Base-by-base conservation (phyloP, 352 stramenopile genomes). In the Globisporangium canariense region DNA sequence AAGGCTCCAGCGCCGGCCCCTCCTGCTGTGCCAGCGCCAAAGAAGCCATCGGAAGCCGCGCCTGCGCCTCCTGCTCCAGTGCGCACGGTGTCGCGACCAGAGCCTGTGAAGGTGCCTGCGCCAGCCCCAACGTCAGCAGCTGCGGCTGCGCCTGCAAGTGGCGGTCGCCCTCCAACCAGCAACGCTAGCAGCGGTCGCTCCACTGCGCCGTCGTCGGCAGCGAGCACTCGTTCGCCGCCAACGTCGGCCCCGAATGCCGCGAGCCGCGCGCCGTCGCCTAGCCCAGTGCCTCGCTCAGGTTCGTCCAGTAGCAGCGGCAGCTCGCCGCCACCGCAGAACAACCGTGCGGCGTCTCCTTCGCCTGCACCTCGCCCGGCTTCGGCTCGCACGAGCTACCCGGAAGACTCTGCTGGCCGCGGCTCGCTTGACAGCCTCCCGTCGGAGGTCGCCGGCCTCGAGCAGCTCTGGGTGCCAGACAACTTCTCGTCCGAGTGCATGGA, bases 401-500 rank as follows among this genome's bases (percentile, higher is more conserved):
- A 60, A 3, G 73, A 76, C 11, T 58, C 66, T 46, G 62, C 36
- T 22, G 65, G 74, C 28, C 84, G 83, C 40, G 64, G 72, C 28
- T 90, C 81, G 45, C 68, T 90, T 16, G 81, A 90, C 65, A 66
- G 68, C 41, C 56, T 83, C 32, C 80, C 80, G 0, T 58, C 74
- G 0, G 81, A 88, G 41, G 84, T 93, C 3, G 83, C 86, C 4
- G 80, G 81, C 5, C 78, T 95, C 3, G 83, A 95, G 58, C 86
- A 93, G 72, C 79, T 95, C 51, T 95, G 86, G 86, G 84, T 95
- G 34, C 86, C 86, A 0, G 83, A 95, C 76, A 91, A 93, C 74
- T 95, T 95, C 50, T 93, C 84, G 25, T 81, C 30, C 66, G 84
- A 95, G 58, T 95, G 86, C 65, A 95, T 95, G 86, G 85, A 95